phyloP scores from a whole-genome alignment of 495 filamentous ascomycete genomes.

The Elasticomyces elasticus region DNA sequence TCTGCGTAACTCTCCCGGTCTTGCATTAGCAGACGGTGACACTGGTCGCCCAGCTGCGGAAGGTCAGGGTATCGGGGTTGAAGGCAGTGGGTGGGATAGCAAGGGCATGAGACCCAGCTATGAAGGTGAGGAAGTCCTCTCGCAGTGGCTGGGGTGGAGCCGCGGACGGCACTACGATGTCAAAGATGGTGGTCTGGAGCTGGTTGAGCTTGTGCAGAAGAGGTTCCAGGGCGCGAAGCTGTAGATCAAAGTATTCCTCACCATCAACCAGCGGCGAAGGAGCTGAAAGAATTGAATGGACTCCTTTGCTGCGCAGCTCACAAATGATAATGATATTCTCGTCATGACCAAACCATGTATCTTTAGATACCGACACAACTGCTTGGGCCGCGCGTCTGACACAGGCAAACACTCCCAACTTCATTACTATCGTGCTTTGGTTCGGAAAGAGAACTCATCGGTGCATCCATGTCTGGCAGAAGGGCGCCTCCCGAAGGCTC shows the following conservation, averaged over 20 bases:
- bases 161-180: constrained; percentile 58
- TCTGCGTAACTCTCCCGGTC: constrained; percentile 53
- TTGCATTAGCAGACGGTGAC: constrained; percentile 37
- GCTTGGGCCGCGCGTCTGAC: too few species aligned
- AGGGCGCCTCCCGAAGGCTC: neutral
- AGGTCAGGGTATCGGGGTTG: constrained; percentile 37
- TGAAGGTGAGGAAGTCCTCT: constrained; percentile 60
- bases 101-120: constrained; percentile 50
- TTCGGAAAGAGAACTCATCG: too few species aligned
- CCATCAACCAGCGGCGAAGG: too few species aligned
- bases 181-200: constrained; percentile 45
- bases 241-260: neutral
- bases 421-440: too few species aligned
- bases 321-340: too few species aligned
- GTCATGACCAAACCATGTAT: too few species aligned
- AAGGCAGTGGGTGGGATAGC: constrained; percentile 46
- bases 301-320: too few species aligned
- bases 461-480: too few species aligned
- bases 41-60: constrained; percentile 36
- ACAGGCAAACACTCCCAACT: too few species aligned
- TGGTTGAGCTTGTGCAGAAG: constrained; percentile 5
- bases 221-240: constrained; percentile 6
- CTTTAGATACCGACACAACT: too few species aligned
- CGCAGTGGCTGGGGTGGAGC: constrained; percentile 70
- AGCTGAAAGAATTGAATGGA: too few species aligned